These are phyloP conservation scores for Flaveria sonorensis DNA, from an alignment of 129 eudicot species.

Conservation along the genomic window DNA sequence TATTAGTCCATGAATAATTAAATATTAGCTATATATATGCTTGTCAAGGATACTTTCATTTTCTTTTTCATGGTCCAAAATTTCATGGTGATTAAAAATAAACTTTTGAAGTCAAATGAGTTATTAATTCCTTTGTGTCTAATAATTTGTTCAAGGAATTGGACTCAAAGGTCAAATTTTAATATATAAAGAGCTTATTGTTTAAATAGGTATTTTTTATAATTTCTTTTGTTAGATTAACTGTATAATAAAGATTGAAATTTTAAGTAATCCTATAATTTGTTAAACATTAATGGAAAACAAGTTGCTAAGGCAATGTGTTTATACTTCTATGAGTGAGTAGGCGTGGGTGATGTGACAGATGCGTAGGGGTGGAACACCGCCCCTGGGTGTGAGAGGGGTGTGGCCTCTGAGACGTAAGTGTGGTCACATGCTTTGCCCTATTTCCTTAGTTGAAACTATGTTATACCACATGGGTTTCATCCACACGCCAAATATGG, in stretches of 20 bases:
- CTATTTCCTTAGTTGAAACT: too few relatives aligned
- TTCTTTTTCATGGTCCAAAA: not conserved
- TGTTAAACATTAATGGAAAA: not conserved
- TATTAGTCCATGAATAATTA: not conserved
- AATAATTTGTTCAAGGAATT: not conserved
- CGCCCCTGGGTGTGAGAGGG: too few relatives aligned
- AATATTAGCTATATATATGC: not conserved
- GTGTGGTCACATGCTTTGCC: too few relatives aligned
- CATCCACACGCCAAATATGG: too few relatives aligned
- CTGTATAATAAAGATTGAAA: not conserved
- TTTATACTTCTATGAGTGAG: too few relatives aligned
- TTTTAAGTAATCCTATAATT: not conserved
- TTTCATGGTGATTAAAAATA: conserved; percentile 2
- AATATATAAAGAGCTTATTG: not conserved
- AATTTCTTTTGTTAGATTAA: not conserved
- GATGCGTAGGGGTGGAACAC: too few relatives aligned
- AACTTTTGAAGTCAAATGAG: conserved; percentile 2
- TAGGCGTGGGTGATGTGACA: too few relatives aligned
- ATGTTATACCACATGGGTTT: too few relatives aligned
- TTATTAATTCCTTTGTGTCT: not conserved
- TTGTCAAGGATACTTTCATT: conserved; percentile 14
- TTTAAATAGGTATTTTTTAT: too few relatives aligned
- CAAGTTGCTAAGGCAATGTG: too few relatives aligned
- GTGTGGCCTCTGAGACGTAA: too few relatives aligned
- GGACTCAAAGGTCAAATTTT: not conserved